Evolutionary conservation across 2,329 filamentous ascomycete genomes (phyloP), one percentile per base, ranked within the genome.

Genomic region (Hypoxylon sp.): DNA sequence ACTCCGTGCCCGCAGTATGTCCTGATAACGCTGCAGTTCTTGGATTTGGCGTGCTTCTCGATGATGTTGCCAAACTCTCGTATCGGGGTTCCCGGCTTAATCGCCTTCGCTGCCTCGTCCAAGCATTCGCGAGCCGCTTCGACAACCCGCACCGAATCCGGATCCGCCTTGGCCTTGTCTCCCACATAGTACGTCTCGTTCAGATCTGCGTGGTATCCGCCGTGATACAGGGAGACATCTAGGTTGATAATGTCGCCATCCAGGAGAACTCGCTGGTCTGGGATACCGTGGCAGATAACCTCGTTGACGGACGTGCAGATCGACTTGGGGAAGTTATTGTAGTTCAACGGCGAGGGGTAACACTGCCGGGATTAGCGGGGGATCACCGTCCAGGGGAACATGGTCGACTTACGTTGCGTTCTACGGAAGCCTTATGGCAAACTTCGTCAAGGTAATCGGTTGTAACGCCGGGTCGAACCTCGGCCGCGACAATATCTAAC

Each of bases 131-230:
- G 85, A 15, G 95, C 87, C 4, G 93, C 87, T 77, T 99, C 95
- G 1, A 96, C 91, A 0, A 99, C 91, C 26, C 93, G 87, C 24
- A 98, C 92, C 3, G 90, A 86, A 67, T 98, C 93, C 0, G 92
- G 86, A 70, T 98, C 88, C 7, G 90, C 87, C 70, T 86, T 85
- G 37, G 95, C 91, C 71, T 90, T 92, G 67, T 96, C 90, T 54
- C 95, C 95, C 43, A 99, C 90, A 74, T 99, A 99, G 79, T 98
- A 99, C 10, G 95, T 99, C 79, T 99, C 95, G 79, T 99, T 99
- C 52, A 99, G 81, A 74, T 99, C 95, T 52, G 92, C 92, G 73
- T 99, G 95, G 79, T 94, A 98, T 50, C 95, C 95, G 60, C 88
- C 90, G 73, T 98, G 92, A 76, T 96, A 99, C 38, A 99, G 79